phyloP scores from a whole-genome alignment of 805 yeast genomes.

The Groenewaldozyma tartarivorans region DNA sequence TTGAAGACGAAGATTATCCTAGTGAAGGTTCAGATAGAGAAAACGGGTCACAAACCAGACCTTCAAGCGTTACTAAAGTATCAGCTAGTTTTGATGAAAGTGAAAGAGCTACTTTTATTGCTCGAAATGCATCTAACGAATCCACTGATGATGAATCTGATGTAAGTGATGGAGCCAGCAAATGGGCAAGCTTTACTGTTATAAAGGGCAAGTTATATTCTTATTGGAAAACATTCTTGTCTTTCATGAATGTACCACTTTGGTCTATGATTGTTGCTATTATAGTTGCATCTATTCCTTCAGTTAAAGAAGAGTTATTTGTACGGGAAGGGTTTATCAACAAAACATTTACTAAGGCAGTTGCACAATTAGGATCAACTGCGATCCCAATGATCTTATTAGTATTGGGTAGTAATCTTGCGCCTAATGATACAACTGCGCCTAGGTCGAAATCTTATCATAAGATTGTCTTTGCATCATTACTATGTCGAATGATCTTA shows the following conservation, averaged over 20 bases:
- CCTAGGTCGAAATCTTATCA: conserved; percentile 30
- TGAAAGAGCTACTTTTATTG: background rate
- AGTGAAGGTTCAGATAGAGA: too few relatives aligned
- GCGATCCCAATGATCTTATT: conserved; percentile 54
- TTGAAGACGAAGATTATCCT: conserved; percentile 1
- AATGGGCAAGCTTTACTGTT: background rate
- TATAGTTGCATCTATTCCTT: conserved; percentile 47
- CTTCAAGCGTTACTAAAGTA: background rate
- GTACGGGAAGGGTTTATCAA: conserved; percentile 37
- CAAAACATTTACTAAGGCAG: conserved; percentile 43
- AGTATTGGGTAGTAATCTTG: conserved; percentile 52
- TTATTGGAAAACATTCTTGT: conserved; percentile 7
- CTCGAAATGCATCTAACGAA: background rate
- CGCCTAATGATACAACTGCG: conserved; percentile 42
- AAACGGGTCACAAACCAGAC: background rate
- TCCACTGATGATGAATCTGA: background rate
- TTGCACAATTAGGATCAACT: conserved; percentile 45
- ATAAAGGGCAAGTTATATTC: background rate
- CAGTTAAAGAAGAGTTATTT: conserved; percentile 38
- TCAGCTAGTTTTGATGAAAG: background rate
- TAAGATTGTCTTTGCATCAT: conserved; percentile 41
- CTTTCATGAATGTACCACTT: conserved; percentile 54
- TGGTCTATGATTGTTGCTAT: conserved; percentile 55
- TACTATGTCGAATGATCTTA: conserved; percentile 50
- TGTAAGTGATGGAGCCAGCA: background rate